Percentiles rank a stretch among this genome's conserved stretches.
phyloP scores from a whole-genome alignment of 2,329 filamentous ascomycete genomes.

The Scytalidium sp. region DNA sequence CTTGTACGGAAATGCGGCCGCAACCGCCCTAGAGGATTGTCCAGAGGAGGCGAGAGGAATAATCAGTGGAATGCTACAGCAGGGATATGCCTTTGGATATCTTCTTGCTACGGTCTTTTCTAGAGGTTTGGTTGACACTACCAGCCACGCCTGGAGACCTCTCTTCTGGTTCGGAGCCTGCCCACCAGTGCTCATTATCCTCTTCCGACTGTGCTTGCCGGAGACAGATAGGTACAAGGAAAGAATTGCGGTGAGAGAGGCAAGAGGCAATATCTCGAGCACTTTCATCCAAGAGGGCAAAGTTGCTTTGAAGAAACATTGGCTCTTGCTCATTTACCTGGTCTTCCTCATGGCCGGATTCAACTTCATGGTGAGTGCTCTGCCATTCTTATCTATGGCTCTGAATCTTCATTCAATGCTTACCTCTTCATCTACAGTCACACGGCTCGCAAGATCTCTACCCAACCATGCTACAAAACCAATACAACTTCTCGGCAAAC shows the following conservation, averaged over 20 bases:
- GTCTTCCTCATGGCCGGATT: constrained; percentile 87
- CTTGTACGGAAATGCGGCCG: constrained; percentile 73
- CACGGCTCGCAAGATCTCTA: constrained; percentile 48
- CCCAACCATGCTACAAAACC: constrained; percentile 56
- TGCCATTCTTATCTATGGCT: constrained; percentile 49
- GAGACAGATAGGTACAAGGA: constrained; percentile 74
- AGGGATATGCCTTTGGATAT: constrained; percentile 79
- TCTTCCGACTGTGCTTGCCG: constrained; percentile 72
- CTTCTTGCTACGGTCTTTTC: constrained; percentile 70
- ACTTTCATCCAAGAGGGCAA: constrained; percentile 76
- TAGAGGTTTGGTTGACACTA: constrained; percentile 70
- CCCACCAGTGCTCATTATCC: constrained; percentile 76
- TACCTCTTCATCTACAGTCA: constrained; percentile 46
- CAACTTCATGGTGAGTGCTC: constrained; percentile 80
- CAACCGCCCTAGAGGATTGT: constrained; percentile 69
- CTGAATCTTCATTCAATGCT: constrained; percentile 9
- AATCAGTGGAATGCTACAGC: constrained; percentile 79
- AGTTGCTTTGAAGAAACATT: constrained; percentile 74
- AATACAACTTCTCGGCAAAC: constrained; percentile 35
- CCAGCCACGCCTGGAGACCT: constrained; percentile 76
- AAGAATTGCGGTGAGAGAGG: constrained; percentile 60
- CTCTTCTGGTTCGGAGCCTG: constrained; percentile 87
- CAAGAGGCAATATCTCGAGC: constrained; percentile 56
- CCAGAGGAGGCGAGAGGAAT: constrained; percentile 58
- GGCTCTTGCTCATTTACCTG: constrained; percentile 76